Conservation (phyloP, 805 yeast species). For the Metschnikowia amazonensis region DNA sequence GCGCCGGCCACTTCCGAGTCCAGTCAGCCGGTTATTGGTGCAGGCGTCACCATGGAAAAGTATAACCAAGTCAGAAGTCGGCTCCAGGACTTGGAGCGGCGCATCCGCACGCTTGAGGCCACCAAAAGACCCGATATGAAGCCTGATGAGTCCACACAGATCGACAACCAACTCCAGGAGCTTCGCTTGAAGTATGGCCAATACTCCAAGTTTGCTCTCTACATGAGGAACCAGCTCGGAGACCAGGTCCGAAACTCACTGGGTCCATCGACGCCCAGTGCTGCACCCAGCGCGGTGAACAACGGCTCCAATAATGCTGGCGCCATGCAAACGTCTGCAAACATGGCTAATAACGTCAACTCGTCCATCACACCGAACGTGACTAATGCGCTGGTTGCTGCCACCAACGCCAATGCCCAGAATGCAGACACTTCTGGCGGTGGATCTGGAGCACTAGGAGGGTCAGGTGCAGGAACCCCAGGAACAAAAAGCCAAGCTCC, state of each 20-base stretch:
- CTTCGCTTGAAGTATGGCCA: constrained; percentile 45
- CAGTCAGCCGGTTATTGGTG: neutral
- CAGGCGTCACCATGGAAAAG: constrained; percentile 30
- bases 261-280: constrained; percentile 8
- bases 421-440: neutral
- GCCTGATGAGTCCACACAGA: constrained; percentile 41
- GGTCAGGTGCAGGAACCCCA: constrained; percentile 7
- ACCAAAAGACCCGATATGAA: constrained; percentile 43
- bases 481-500: constrained; percentile 8
- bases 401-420: constrained; percentile 14
- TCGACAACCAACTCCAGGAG: constrained; percentile 48
- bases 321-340: neutral
- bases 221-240: constrained; percentile 41
- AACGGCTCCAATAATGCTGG: neutral
- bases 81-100: constrained; percentile 47
- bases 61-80: constrained; percentile 44
- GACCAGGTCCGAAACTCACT: constrained; percentile 24
- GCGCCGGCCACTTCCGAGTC: neutral
- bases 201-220: constrained; percentile 48
- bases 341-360: constrained; percentile 8
- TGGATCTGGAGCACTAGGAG: neutral
- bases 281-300: constrained; percentile 8
- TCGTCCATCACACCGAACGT: constrained; percentile 14
- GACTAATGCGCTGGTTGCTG: constrained; percentile 25
- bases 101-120: constrained; percentile 47